Conservation (phyloP, 306 rosid species). For the Elaeagnus macrophylla region DNA sequence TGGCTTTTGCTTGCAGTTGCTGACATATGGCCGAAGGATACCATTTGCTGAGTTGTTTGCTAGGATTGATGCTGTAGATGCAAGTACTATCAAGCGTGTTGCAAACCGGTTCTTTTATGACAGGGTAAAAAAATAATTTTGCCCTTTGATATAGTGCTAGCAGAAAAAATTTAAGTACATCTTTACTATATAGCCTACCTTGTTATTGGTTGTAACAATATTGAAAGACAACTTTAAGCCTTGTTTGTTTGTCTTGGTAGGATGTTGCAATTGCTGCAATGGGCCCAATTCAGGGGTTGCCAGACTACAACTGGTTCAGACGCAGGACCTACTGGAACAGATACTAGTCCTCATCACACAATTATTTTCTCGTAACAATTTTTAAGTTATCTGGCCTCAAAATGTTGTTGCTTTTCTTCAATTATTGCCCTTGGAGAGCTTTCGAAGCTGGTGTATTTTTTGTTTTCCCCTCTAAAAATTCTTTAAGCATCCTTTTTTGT, state of each 20-base stretch:
- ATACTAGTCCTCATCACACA: constrained; percentile 20
- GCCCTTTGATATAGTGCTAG: not conserved
- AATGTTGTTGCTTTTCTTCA: constrained; percentile 16
- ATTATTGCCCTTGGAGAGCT: constrained; percentile 30
- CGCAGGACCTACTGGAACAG: constrained; percentile 62
- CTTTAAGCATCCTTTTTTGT: constrained; percentile 28
- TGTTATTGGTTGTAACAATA: not conserved
- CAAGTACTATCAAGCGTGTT: constrained; percentile 44
- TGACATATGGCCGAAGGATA: constrained; percentile 53
- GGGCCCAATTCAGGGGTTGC: constrained; percentile 50
- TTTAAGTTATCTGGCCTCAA: constrained; percentile 26
- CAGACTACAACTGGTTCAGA: constrained; percentile 54
- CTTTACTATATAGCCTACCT: not conserved
- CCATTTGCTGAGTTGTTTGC: constrained; percentile 50
- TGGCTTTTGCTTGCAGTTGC: constrained; percentile 22
- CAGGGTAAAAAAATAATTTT: constrained; percentile 22
- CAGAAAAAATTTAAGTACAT: not conserved
- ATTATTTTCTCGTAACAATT: constrained; percentile 1
- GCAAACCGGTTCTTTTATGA: constrained; percentile 53
- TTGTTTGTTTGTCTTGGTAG: constrained; percentile 12
- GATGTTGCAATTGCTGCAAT: constrained; percentile 50
- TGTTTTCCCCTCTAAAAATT: not conserved
- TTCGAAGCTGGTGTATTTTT: constrained; percentile 33
- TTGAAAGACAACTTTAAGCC: too few relatives aligned
- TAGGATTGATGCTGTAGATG: constrained; percentile 52